Conservation (phyloP, 1,284 basidiomycete genomes). For the Stygiomarasmius scandens region DNA sequence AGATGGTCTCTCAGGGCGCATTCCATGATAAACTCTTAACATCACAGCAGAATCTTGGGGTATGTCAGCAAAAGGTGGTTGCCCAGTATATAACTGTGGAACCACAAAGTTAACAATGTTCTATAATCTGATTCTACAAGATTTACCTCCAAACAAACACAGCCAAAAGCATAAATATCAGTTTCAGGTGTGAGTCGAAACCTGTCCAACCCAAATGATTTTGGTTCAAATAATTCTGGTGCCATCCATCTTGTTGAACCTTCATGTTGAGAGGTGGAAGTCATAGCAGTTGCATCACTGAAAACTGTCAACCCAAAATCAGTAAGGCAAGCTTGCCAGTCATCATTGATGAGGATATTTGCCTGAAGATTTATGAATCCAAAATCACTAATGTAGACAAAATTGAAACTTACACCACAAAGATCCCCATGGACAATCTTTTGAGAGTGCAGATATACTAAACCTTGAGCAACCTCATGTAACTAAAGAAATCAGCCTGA, state of each 20-base stretch:
- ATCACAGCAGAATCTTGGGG: conserved; percentile 11
- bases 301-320: conserved; percentile 23
- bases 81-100: conserved; percentile 17
- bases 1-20: conserved; percentile 12
- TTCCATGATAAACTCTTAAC: conserved; percentile 13
- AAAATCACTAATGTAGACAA: not conserved
- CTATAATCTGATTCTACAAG: no score
- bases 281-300: not conserved
- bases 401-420: conserved; percentile 5
- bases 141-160: not conserved
- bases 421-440: conserved; percentile 16
- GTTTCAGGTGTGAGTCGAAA: not conserved
- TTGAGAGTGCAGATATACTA: conserved; percentile 18
- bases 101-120: not conserved
- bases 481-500: conserved; percentile 6
- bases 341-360: conserved; percentile 25
- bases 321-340: conserved; percentile 20
- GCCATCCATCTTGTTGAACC: conserved; percentile 4
- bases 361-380: conserved; percentile 1
- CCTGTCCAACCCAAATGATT: conserved; percentile 9
- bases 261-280: not conserved
- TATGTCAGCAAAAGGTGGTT: conserved; percentile 10
- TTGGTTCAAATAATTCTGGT: conserved; percentile 14
- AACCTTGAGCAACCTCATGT: conserved; percentile 13
- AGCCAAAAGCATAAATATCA: not conserved